Conservation (phyloP, 352 stramenopile genomes). For the Plasmopara viticola region DNA sequence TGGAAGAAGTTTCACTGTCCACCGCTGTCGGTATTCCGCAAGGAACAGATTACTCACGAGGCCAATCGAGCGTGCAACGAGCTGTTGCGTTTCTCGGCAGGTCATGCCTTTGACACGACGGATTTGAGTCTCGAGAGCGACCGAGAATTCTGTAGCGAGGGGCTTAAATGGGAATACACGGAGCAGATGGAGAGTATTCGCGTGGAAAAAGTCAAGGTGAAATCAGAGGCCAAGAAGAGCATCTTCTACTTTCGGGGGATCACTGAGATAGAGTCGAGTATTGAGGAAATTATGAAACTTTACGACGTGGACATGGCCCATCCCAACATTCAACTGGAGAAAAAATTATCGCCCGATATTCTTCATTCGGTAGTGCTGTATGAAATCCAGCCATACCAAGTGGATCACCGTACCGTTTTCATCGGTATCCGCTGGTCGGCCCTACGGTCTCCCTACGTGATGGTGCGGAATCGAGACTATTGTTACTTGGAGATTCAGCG, state of each 20-base stretch:
- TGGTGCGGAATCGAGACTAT: constrained; percentile 71
- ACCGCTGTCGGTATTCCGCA: constrained; percentile 48
- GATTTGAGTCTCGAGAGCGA: constrained; percentile 22
- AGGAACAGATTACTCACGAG: constrained; percentile 64
- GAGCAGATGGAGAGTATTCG: constrained; percentile 64
- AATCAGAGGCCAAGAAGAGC: constrained; percentile 45
- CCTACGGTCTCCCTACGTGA: constrained; percentile 59
- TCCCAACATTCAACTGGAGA: constrained; percentile 69
- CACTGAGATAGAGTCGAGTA: constrained; percentile 51
- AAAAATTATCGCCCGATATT: constrained; percentile 64
- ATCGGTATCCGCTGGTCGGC: constrained; percentile 76
- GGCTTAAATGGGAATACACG: constrained; percentile 65
- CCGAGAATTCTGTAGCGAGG: constrained; percentile 34
- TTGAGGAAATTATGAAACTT: constrained; percentile 70
- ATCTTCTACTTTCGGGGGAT: constrained; percentile 71
- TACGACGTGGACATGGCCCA: constrained; percentile 69
- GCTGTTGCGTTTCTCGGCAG: constrained; percentile 62
- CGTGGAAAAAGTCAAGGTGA: constrained; percentile 74
- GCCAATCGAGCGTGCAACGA: constrained; percentile 74
- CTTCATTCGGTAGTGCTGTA: constrained; percentile 77
- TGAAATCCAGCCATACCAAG: constrained; percentile 57
- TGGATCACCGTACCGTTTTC: constrained; percentile 47
- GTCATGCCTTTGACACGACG: constrained; percentile 39
- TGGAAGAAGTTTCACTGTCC: constrained; percentile 77
- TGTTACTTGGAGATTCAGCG: constrained; percentile 76